Evolutionary conservation across 1,284 basidiomycete genomes (phyloP).

Genomic region (Cystobasidiaceae sp.): DNA sequence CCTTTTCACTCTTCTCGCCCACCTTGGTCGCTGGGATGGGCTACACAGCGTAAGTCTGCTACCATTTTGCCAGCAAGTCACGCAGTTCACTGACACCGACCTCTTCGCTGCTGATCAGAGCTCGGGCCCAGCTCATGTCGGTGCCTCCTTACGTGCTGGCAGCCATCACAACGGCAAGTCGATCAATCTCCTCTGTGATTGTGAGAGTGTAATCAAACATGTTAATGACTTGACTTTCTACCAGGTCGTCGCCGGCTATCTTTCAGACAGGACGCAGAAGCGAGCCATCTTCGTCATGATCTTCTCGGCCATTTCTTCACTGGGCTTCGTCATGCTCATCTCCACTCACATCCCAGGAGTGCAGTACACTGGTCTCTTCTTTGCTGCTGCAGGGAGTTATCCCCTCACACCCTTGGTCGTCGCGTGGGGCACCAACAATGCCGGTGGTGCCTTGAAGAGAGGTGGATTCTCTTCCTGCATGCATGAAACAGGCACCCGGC

Average conservation of each 20-base stretch:
- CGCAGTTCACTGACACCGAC: neutral
- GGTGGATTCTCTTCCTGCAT: neutral
- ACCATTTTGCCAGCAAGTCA: no score
- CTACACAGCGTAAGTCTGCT: slow-evolving; percentile 13
- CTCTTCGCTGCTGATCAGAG: no score
- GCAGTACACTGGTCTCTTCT: slow-evolving; percentile 55
- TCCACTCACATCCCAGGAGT: slow-evolving; percentile 24
- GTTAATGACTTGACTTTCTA: no score
- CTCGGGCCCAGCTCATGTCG: slow-evolving; percentile 40
- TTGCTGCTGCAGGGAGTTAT: slow-evolving; percentile 56
- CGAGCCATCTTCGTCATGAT: slow-evolving; percentile 13
- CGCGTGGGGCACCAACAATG: slow-evolving; percentile 58
- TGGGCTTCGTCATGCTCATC: slow-evolving; percentile 24
- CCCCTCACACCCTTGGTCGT: slow-evolving; percentile 55
- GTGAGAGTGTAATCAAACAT: no score
- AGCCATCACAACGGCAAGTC: slow-evolving; percentile 38
- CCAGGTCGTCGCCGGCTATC: slow-evolving; percentile 41
- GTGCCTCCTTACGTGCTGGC: slow-evolving; percentile 39
- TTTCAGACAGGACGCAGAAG: slow-evolving; percentile 35
- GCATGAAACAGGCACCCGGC: neutral
- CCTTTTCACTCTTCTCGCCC: slow-evolving; percentile 66
- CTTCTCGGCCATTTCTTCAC: neutral
- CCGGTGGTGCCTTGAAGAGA: slow-evolving; percentile 55
- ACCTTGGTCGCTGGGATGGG: slow-evolving; percentile 36
- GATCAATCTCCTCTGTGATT: no score